Conservation (phyloP, 306 rosid genomes). For the Pyrus bretschneideri region DNA sequence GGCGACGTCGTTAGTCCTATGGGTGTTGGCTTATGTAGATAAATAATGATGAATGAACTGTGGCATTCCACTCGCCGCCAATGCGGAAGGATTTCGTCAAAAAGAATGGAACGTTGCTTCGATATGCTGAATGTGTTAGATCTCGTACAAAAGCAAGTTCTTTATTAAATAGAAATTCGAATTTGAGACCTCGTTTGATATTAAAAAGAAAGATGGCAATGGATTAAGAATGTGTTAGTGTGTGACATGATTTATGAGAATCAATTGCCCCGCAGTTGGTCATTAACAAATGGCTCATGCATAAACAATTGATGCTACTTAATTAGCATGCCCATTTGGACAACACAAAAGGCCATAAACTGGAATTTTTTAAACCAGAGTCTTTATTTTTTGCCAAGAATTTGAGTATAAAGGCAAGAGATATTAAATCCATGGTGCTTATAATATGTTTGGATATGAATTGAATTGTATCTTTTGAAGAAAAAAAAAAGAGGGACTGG, state of each 20-base stretch:
- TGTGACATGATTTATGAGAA: neutral
- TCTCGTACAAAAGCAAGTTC: too few species aligned
- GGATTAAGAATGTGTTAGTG: neutral
- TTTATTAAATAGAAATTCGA: neutral
- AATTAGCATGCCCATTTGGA: neutral
- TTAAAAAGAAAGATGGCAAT: too few species aligned
- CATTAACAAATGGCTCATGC: neutral
- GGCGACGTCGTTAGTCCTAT: too few species aligned
- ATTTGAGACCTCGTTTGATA: neutral
- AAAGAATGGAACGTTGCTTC: too few species aligned
- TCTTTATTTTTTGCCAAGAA: neutral
- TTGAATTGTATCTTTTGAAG: neutral
- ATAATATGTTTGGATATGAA: neutral
- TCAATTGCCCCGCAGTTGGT: neutral
- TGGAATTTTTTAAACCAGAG: neutral
- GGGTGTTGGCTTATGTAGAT: too few species aligned
- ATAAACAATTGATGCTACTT: neutral
- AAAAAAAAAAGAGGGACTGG: neutral
- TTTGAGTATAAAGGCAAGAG: neutral
- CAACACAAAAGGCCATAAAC: neutral
- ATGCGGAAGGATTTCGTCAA: too few species aligned
- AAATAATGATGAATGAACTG: too few species aligned
- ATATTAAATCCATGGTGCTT: neutral
- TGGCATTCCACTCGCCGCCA: too few species aligned
- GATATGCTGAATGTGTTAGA: too few species aligned